Evolutionary conservation across 2,329 filamentous ascomycete genomes (phyloP), one percentile per base, ranked within the genome.

Genomic region (Microcera coccophila): DNA sequence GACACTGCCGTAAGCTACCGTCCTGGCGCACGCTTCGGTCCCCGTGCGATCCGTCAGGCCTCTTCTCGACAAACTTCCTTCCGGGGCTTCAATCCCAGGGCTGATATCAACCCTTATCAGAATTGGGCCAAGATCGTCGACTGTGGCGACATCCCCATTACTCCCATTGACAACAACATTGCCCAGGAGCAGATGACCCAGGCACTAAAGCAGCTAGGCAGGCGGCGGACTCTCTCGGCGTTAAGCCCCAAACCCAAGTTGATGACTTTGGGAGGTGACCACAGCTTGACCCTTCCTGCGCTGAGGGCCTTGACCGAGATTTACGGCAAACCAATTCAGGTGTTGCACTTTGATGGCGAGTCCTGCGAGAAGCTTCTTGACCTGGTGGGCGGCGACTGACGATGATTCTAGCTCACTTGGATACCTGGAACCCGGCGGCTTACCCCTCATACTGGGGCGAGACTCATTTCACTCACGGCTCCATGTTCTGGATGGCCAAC

Each of bases 141-240:
- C 71, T 96, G 90, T 64, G 90, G 90, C 36, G 90, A 95, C 62
- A 89, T 95, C 42, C 89, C 90, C 20, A 75, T 94, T 52, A 87
- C 85, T 0, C 90, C 90, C 0, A 84, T 94, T 55, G 89, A 95
- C 69, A 95, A 95, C 62, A 80, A 73, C 2, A 72, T 95, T 14
- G 90, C 90, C 0, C 71, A 90, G 41, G 72, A 75, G 34, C 90
- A 95, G 67, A 95, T 95, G 89, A 87, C 79, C 22, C 80, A 84
- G 59, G 89, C 87, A 0, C 90, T 87, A 62, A 70, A 75, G 5
- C 84, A 90, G 65, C 80, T 95, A 3, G 74, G 72, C 21, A 60
- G 53, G 28, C 63, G 70, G 3, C 62, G 55, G 28, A 65, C 73
- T 63, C 44, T 57, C 12, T 62, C 61, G 51, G 34, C 68, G 53